Evolutionary conservation across 116 monocot species (phyloP), one percentile per base, ranked within the genome.

Genomic region (Posidonia oceanica): DNA sequence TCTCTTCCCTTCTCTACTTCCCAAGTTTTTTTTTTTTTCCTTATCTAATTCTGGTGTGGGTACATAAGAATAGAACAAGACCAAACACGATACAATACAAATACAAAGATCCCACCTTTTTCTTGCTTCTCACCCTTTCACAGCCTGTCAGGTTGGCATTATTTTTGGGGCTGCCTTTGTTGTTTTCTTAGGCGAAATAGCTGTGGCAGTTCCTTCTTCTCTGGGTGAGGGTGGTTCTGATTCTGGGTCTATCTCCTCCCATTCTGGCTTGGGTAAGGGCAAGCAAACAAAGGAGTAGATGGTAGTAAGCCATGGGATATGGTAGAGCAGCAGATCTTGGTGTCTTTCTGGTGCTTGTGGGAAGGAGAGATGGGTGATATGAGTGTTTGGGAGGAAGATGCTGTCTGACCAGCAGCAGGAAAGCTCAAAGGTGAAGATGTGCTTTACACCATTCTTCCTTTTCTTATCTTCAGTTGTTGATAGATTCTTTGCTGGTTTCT

Each of bases 131-230:
- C 13, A 3, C 52, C 16, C 48, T 59, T 70, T 65, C 66, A 72
- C 74, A 80, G 70, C 70, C 72, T 80, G 75, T 80, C 75, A 71
- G 51, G 52, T 20, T 52, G 17, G 55, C 21, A 64, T 63, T 39
- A 52, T 64, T 36, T 20, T 22, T 53, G 38, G 64, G 39, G 22
- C 29, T 18, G 8, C 40, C 56, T 73, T 75, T 72, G 54, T 79
- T 78, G 56, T 62, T 51, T 67, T 66, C 69, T 58, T 10, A 78
- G 72, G 71, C 71, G 8, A 55, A 61, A 21, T 54, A 59, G 62
- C 22, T 67, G 51, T 64, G 59, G 20, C 59, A 6, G 13, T 71
- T 54, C 42, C 54, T 61, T 64, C 42, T 36, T 69, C 22, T 58
- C 52, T n/a, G 51, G 62, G 70, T 69, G 38, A 36, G 60, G 15